Evolutionary conservation across 805 yeast genomes (phyloP).

Genomic region (Debaryomyces hansenii): DNA sequence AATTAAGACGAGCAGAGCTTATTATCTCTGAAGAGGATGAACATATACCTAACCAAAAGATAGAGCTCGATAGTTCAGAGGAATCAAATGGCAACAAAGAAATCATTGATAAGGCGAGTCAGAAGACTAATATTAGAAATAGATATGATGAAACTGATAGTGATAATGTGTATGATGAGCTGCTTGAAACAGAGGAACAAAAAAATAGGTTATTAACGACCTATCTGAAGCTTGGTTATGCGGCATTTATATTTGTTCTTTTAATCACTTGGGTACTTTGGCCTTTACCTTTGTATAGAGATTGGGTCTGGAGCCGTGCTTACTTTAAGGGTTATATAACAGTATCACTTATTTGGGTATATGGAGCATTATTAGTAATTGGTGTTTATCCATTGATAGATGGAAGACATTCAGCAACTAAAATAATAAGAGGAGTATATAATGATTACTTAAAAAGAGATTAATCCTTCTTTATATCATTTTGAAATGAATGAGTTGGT

Average conservation of each 20-base stretch:
- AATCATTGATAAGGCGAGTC: too few relatives aligned
- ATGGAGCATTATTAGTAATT: slow-evolving; percentile 30
- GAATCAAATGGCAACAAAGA: background rate
- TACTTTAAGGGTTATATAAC: slow-evolving; percentile 40
- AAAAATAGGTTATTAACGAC: slow-evolving; percentile 8
- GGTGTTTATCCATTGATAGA: slow-evolving; percentile 35
- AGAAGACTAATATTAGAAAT: too few relatives aligned
- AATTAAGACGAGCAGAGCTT: slow-evolving; percentile 20
- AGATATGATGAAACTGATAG: background rate
- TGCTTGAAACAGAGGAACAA: slow-evolving; percentile 1
- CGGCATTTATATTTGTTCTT: slow-evolving; percentile 22
- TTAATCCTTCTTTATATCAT: too few relatives aligned
- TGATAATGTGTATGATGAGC: background rate
- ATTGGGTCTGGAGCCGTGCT: slow-evolving; percentile 37
- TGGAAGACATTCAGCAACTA: slow-evolving; percentile 31
- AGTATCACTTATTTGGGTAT: slow-evolving; percentile 40
- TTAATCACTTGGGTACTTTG: slow-evolving; percentile 39
- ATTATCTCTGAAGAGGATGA: slow-evolving; percentile 11
- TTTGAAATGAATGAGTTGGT: too few relatives aligned
- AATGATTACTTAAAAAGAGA: slow-evolving; percentile 13
- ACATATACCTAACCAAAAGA: background rate
- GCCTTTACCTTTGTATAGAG: slow-evolving; percentile 44
- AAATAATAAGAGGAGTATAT: slow-evolving; percentile 19
- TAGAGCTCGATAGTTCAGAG: background rate
- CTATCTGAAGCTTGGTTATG: slow-evolving; percentile 26